Percentiles rank a stretch among this genome's conserved stretches.
Evolutionary conservation across 2,329 filamentous ascomycete species (phyloP).

Genomic region (Xylariaceae sp.): DNA sequence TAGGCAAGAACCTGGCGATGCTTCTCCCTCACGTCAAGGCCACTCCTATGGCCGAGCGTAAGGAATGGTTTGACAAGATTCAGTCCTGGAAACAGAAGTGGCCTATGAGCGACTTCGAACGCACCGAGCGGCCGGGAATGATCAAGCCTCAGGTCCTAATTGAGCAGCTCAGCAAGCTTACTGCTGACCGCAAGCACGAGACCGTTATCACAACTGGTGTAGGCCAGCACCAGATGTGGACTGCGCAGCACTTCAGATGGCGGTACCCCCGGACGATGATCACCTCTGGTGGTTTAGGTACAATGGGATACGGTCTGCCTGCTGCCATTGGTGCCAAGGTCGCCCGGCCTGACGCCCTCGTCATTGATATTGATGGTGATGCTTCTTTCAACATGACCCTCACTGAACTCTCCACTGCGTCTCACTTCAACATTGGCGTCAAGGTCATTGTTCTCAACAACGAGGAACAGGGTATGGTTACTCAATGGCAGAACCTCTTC

Average conservation of each 20-base stretch:
- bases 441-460: conserved; percentile 96
- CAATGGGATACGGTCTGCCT: conserved; percentile 93
- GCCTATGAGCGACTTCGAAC: conserved; percentile 78
- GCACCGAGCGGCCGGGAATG: conserved; percentile 84
- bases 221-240: conserved; percentile 98
- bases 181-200: conserved; percentile 68
- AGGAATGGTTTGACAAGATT: conserved; percentile 87
- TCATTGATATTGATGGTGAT: conserved; percentile 95
- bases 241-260: conserved; percentile 77
- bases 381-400: conserved; percentile 99
- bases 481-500: conserved; percentile 96
- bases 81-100: conserved; percentile 81
- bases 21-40: conserved; percentile 39
- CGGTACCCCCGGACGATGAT: conserved; percentile 72
- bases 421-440: conserved; percentile 93
- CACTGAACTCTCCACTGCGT: conserved; percentile 86
- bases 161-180: conserved; percentile 81
- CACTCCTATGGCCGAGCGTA: conserved; percentile 52
- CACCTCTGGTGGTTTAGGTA: conserved; percentile 90
- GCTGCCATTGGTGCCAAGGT: conserved; percentile 71
- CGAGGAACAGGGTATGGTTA: conserved; percentile 97
- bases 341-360: conserved; percentile 66
- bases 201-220: conserved; percentile 92
- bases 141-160: conserved; percentile 96
- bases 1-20: conserved; percentile 63